Evolutionary conservation across 495 filamentous ascomycete species (phyloP), one percentile per base, ranked within the genome.

Genomic region (Penicillium desertorum): DNA sequence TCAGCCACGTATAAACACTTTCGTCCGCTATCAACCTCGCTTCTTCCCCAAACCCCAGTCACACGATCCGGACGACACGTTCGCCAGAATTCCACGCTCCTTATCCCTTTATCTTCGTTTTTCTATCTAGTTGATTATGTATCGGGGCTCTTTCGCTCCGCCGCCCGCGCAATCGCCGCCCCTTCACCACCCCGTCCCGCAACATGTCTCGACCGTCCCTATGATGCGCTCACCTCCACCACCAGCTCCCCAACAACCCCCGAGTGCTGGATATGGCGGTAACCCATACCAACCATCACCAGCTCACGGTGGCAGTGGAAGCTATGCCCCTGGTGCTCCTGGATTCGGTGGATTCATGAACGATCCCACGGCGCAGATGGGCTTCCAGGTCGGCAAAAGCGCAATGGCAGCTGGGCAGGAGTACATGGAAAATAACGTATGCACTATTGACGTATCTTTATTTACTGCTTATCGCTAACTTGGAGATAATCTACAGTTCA

Each of bases 121-220:
- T 41, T 20, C 23, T 45, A 55, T 47, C 59, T 29, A 57, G 43
- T 53, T 51, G 51, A 72, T 42, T 52, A 96, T 96, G 92, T 93
- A 98, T 74, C 88, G 91, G 69, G 77, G 82, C 60, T 80, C 82
- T 46, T 96, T 91, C 76, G 86, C 84, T 63, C 83, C 85, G 51
- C 82, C 85, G 23, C 87, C 86, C 42, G 88, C 89, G 55, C 88
- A 90, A 63, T 96, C 94, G 61, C 94, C 94, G 66, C 95, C 94
- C 42, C 87, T 99, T 59, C 94, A 99, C 76, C 94, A 99, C 72
- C 94, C 94, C 27, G 92, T 98, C 45, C 95, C 95, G 45, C 95
- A 98, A 68, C 95, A 98, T 82, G 92, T 98, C 54, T 96, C 95
- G 62, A 96, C 92, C 48, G 95, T 99, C 47, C 94, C 94, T n/a